Conservation (phyloP, 2,329 filamentous ascomycete species). For the Albifimbria verrucaria region DNA sequence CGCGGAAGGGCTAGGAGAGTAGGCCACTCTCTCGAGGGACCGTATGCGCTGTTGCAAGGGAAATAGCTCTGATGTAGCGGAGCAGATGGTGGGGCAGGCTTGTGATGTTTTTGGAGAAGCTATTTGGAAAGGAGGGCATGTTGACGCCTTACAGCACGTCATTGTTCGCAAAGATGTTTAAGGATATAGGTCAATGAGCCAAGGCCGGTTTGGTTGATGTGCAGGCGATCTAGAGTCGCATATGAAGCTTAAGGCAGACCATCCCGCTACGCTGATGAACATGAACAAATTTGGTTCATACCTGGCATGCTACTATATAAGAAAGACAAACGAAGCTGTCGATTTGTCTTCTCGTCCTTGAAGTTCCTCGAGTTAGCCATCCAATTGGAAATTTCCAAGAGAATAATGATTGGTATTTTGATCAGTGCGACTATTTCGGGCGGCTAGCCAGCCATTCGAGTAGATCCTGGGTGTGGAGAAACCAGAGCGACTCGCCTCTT, state of each 20-base stretch:
- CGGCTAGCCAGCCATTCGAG: too few species aligned
- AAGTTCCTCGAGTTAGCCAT: background rate
- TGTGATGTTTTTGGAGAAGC: background rate
- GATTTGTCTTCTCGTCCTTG: background rate
- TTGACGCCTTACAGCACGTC: background rate
- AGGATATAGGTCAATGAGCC: background rate
- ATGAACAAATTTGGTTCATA: background rate
- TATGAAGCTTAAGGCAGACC: background rate
- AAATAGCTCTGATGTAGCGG: slow-evolving; percentile 4
- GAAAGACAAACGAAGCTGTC: background rate
- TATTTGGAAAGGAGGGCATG: background rate
- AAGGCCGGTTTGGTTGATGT: background rate
- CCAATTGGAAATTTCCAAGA: background rate
- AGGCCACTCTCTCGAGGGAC: slow-evolving; percentile 2
- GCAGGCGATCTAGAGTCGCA: background rate
- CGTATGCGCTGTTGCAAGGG: slow-evolving; percentile 4
- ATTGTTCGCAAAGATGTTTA: background rate
- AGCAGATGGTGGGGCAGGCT: background rate
- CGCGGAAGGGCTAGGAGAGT: background rate
- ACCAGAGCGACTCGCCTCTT: too few species aligned
- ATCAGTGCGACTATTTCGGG: too few species aligned
- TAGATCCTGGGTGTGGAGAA: too few species aligned
- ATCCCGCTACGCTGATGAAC: background rate
- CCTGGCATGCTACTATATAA: background rate
- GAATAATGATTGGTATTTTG: background rate